Evolutionary conservation across 208 protist species (phyloP).

Genomic region (Leishmania amazonensis): DNA sequence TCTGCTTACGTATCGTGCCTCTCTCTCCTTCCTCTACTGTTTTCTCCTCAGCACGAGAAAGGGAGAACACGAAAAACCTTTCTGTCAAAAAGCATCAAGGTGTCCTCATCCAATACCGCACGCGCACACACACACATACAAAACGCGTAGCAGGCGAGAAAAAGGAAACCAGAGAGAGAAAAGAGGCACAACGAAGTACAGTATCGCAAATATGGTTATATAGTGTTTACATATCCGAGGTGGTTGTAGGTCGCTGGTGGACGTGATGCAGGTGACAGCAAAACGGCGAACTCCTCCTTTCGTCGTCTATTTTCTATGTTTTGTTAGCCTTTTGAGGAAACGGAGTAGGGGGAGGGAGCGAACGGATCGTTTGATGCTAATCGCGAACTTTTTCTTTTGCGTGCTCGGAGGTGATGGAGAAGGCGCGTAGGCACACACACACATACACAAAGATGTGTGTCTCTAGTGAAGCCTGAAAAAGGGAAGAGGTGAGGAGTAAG

Average conservation of each 20-base stretch:
- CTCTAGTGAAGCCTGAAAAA: slow-evolving; percentile 2
- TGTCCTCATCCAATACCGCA: neutral
- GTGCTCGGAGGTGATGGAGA: neutral
- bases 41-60: neutral
- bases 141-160: neutral
- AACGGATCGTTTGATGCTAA: neutral
- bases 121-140: neutral
- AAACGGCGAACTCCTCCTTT: neutral
- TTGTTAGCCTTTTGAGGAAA: neutral
- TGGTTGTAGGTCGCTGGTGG: neutral
- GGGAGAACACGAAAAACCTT: neutral
- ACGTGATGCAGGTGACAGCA: neutral
- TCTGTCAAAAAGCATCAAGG: neutral
- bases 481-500: slow-evolving; percentile 5
- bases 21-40: neutral
- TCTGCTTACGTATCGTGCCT: neutral
- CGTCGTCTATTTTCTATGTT: neutral
- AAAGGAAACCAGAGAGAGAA: neutral
- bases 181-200: neutral
- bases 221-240: neutral
- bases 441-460: neutral
- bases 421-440: neutral
- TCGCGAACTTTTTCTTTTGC: neutral
- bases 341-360: neutral
- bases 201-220: neutral